Conservation (phyloP, 371 early-diverging fungal genomes). For the Mucor racemosus region DNA sequence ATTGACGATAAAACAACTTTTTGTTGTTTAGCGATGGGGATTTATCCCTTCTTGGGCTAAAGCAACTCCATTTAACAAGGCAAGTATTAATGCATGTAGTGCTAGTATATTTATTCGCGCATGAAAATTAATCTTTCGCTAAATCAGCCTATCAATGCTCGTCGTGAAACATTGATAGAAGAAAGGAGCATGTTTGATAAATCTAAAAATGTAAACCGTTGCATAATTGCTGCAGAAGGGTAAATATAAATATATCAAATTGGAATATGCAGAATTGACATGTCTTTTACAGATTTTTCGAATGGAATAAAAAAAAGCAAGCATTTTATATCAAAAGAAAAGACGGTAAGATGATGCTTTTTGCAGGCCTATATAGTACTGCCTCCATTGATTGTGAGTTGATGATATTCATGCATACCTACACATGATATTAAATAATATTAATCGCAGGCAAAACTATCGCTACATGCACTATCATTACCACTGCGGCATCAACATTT, state of each 20-base stretch:
- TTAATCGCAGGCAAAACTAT: neutral
- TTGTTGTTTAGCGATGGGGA: conserved; percentile 63
- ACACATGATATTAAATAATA: no score
- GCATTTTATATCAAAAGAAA: conserved; percentile 65
- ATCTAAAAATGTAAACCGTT: conserved; percentile 63
- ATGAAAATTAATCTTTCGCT: neutral
- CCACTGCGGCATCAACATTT: conserved; percentile 45
- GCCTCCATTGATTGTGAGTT: conserved; percentile 37
- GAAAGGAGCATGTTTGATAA: conserved; percentile 57
- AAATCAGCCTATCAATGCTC: conserved; percentile 62
- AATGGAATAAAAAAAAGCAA: conserved; percentile 69
- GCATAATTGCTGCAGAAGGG: conserved; percentile 74
- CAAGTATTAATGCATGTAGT: neutral
- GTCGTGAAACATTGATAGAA: conserved; percentile 64
- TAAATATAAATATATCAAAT: conserved; percentile 19
- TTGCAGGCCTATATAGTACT: conserved; percentile 66
- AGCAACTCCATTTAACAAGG: neutral
- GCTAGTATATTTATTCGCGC: neutral
- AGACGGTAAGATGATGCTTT: conserved; percentile 64
- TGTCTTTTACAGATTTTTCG: conserved; percentile 61
- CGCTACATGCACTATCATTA: conserved; percentile 61
- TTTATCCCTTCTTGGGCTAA: conserved; percentile 58
- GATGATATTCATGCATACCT: no score
- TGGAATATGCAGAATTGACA: neutral
- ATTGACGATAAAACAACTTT: conserved; percentile 41